Evolutionary conservation across 1,284 basidiomycete genomes (phyloP).

Genomic region (Veloporphyrellus conicus): DNA sequence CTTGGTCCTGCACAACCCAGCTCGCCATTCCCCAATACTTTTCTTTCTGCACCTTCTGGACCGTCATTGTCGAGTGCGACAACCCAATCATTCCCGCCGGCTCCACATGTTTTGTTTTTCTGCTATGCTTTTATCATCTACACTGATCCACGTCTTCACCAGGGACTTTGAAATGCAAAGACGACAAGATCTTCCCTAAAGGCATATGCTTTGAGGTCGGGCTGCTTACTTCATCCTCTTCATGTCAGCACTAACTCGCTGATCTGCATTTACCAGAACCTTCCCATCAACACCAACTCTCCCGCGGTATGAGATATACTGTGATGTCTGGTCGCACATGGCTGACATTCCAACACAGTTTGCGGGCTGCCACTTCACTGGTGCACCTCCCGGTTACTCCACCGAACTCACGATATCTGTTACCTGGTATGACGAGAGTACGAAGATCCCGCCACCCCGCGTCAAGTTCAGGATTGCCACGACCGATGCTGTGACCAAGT

Average conservation of each 20-base stretch:
- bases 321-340: too few relatives aligned
- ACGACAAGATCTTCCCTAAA: constrained; percentile 7
- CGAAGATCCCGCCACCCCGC: constrained; percentile 3
- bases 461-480: constrained; percentile 2
- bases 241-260: too few relatives aligned
- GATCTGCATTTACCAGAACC: too few relatives aligned
- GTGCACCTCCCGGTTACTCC: not conserved
- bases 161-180: constrained; percentile 7
- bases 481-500: not conserved
- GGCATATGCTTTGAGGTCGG: constrained; percentile 7
- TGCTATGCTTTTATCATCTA: too few relatives aligned
- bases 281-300: too few relatives aligned
- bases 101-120: too few relatives aligned
- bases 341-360: not conserved
- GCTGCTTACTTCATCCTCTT: not conserved
- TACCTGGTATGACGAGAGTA: constrained; percentile 5
- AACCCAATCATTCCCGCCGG: too few relatives aligned
- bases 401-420: constrained; percentile 14
- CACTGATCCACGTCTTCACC: not conserved
- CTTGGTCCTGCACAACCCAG: too few relatives aligned
- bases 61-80: too few relatives aligned
- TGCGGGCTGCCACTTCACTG: constrained; percentile 12
- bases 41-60: too few relatives aligned
- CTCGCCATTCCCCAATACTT: too few relatives aligned
- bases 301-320: too few relatives aligned